Base-by-base conservation (phyloP, 1,284 basidiomycete genomes). In the Tausonia pullulans region DNA sequence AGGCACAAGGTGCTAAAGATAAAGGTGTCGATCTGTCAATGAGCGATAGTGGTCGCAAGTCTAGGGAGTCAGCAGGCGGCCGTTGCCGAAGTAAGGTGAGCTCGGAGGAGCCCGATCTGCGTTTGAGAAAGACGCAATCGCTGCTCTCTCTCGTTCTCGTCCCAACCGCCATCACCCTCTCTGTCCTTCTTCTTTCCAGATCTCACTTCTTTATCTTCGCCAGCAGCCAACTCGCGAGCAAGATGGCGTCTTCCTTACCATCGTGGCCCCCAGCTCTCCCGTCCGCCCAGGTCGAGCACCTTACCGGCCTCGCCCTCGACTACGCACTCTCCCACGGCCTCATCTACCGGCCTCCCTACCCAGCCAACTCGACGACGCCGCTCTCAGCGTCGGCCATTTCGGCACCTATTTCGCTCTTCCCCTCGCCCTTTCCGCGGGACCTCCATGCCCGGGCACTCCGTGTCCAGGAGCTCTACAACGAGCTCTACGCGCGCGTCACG, bases 291-390 rank as follows among this genome's bases (percentile, higher is more conserved):
- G 78, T 84, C 14, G 78, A 81, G 39, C 75, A 80, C 9, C 79
- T 94, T 59, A 81, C 84, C 0, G 73, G 81, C 16, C 79, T 84
- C 52, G 87, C 92, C 0, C 85, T 88, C 2, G 88, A 88, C 2
- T 93, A 88, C 72, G 88, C 93, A 1, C 81, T 98, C 64, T 82
- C 88, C 2, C 86, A 90, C 74, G 90, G 90, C 8, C 80, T 96
- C 54, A 81, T 89, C 39, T 91, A 91, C 73, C 84, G 93, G 14
- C 88, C 88, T 5, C 76, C 81, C 14, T 70, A 76, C 10, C 77
- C 80, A 82, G 68, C 81, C 81, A 7, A 72, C 74, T 0, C 63
- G 11, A 51, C 59, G 14, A 53, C 61, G n/a, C 56, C 45, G 43
- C 77, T 80, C 2, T 87, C 87, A 0, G 83, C 84, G 27, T 82